A percentile compares a stretch with the other conserved stretches of the same genome.
Evolutionary conservation across 805 yeast genomes (phyloP).

Genomic region (Blastobotrys americana): DNA sequence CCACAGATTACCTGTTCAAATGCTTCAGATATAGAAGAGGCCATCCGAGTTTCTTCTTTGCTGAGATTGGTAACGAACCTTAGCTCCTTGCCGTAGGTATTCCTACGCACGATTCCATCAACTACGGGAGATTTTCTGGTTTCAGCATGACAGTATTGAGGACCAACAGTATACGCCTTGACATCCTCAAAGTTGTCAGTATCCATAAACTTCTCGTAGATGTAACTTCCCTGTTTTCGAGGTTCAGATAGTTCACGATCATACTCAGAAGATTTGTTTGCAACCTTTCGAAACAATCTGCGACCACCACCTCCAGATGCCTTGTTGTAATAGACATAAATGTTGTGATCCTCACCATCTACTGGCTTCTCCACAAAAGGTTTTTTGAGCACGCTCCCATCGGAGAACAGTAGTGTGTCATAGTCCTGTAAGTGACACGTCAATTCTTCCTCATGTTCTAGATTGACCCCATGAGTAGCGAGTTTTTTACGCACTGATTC

Average conservation of each 20-base stretch:
- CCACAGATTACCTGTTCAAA: constrained; percentile 97
- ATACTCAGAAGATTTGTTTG: constrained; percentile 93
- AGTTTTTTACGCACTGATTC: constrained; percentile 56
- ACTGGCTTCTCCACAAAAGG: constrained; percentile 99
- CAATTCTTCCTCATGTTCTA: constrained; percentile 50
- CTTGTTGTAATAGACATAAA: constrained; percentile 80
- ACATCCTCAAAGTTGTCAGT: constrained; percentile 98
- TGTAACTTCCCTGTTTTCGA: constrained; percentile 82
- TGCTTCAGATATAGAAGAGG: constrained; percentile 60
- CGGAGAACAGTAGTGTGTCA: constrained; percentile 71
- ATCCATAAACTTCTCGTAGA: constrained; percentile 93
- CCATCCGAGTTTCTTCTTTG: constrained; percentile 71
- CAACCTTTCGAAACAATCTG: constrained; percentile 86
- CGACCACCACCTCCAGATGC: constrained; percentile 97
- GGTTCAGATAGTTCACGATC: constrained; percentile 72
- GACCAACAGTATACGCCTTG: constrained; percentile 95
- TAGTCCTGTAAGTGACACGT: constrained; percentile 75
- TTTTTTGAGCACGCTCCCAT: constrained; percentile 64
- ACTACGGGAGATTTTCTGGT: constrained; percentile 98
- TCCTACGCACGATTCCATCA: constrained; percentile 96
- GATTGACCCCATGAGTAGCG: constrained; percentile 52
- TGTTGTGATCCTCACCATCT: constrained; percentile 97
- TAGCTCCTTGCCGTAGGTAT: constrained; percentile 95
- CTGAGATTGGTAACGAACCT: constrained; percentile 78
- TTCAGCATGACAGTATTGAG: constrained; percentile 89